Base-by-base conservation (phyloP, 495 filamentous ascomycete species). In the Penicillium dipodomyicola region DNA sequence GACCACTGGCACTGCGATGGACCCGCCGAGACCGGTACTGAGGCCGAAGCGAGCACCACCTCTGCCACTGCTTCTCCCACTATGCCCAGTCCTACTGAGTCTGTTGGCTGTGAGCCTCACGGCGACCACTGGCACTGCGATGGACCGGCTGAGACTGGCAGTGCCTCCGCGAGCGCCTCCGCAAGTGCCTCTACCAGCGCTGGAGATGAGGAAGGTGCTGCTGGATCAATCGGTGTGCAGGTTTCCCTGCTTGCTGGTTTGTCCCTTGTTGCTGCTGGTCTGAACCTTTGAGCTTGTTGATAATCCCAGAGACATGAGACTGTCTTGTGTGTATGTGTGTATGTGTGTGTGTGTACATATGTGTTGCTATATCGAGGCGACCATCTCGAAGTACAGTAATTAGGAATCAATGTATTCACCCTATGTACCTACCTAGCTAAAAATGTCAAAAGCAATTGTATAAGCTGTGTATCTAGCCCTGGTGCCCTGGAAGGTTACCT, bases 1-100 rank as follows among this genome's bases (percentile, higher is more conserved):
- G 68, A 71, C 46, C 66, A 69, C 27, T 71, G 68, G 63, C 63
- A 65, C 54, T 67, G 66, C 15, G 67, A 69, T 17, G 66, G 64
- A 1, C 66, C 64, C 2, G 61, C 60, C 17, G 57, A 62, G 11
- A 56, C 65, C 3, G 41, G 12, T 15, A 5, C 12, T 5, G 12
- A 15, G 5, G 27, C 27, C 27, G 30, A 33, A 33, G 30, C 11
- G 30, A 30, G 17, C 12, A 46, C 59, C 1, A 45, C 52, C 11
- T 33, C 30, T 17, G 49, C 54, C 27, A 29, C 42, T 5, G 50
- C 32, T 42, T 49, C 49, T 48, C 53, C 57, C 5, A 49, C 59
- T 3, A 19, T 39, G 12, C 66, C 68, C 4, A 67, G 61, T 33
- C 65, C 66, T 7, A 69, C 64, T 2, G 64, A 67, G 45, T 67